phyloP scores from a whole-genome alignment of 1,284 basidiomycete genomes.

The Leccinum insolens region DNA sequence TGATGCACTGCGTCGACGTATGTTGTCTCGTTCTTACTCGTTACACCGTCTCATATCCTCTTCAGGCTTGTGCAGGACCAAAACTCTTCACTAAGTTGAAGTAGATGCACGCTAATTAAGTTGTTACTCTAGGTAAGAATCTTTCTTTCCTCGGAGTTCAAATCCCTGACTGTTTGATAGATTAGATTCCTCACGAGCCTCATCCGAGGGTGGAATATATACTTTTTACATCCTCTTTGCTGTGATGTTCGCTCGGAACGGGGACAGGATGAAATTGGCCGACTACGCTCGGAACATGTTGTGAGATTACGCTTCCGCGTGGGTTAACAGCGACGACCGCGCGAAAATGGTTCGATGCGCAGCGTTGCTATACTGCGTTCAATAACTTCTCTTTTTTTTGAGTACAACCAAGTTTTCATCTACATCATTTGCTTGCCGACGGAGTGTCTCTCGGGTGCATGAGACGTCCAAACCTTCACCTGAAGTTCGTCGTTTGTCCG shows the following conservation, averaged over 20 bases:
- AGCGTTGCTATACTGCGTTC: neutral
- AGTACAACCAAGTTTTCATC: too few relatives aligned
- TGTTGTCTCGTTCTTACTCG: conserved; percentile 30
- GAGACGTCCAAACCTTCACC: too few relatives aligned
- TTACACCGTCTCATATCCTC: conserved; percentile 9
- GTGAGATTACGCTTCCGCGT: too few relatives aligned
- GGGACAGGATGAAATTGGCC: neutral
- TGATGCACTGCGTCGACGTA: conserved; percentile 93
- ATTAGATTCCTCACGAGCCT: conserved; percentile 18
- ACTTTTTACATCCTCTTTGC: neutral
- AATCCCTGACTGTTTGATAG: conserved; percentile 14
- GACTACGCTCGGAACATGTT: neutral
- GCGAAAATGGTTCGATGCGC: neutral
- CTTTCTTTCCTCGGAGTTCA: neutral
- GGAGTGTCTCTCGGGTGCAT: too few relatives aligned
- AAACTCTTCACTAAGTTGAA: conserved; percentile 77
- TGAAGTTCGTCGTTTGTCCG: too few relatives aligned
- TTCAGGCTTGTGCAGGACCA: conserved; percentile 71
- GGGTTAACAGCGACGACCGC: too few relatives aligned
- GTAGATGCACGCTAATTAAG: conserved; percentile 30
- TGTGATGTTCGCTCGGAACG: neutral
- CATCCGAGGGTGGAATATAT: conserved; percentile 15
- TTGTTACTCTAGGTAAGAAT: conserved; percentile 25
- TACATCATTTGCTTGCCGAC: too few relatives aligned
- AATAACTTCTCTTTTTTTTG: too few relatives aligned